Evolutionary conservation across 176 grass and related monocot genomes (phyloP).

Genomic region (Canna indica): DNA sequence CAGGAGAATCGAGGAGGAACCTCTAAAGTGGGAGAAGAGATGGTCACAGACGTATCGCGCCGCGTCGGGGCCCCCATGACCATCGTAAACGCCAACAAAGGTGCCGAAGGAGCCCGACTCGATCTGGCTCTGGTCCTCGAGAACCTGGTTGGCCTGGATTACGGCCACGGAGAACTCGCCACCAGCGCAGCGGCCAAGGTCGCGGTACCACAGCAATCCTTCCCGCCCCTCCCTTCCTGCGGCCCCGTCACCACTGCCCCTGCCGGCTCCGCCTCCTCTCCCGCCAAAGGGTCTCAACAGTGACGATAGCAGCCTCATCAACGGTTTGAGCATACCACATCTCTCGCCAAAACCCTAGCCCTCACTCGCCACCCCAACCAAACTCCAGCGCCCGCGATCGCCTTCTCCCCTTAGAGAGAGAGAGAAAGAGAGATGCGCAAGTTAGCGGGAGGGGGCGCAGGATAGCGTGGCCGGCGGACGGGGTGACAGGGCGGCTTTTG

Average conservation of each 20-base stretch:
- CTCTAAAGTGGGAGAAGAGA: conserved; percentile 47
- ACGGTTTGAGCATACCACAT: conserved; percentile 76
- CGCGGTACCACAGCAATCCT: conserved; percentile 62
- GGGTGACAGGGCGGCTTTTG: conserved; percentile 18
- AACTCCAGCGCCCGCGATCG: not conserved
- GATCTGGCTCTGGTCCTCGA: conserved; percentile 89
- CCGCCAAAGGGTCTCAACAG: conserved; percentile 33
- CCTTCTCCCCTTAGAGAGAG: not conserved
- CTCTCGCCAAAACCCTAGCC: conserved; percentile 30
- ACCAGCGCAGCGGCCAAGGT: conserved; percentile 42
- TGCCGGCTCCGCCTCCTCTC: conserved; percentile 26
- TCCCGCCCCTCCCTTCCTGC: conserved; percentile 31
- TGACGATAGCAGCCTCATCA: conserved; percentile 75
- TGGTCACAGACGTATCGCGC: conserved; percentile 81
- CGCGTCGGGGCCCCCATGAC: conserved; percentile 64
- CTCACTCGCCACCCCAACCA: not conserved
- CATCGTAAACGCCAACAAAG: conserved; percentile 67
- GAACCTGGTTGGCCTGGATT: conserved; percentile 76
- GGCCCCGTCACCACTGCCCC: conserved; percentile 7
- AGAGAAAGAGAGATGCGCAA: conserved; percentile 11
- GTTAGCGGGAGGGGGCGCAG: not conserved
- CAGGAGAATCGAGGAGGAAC: conserved; percentile 18
- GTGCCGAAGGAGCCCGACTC: conserved; percentile 71
- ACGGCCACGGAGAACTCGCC: conserved; percentile 71
- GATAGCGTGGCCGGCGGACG: conserved; percentile 30